Evolutionary conservation across 2,329 filamentous ascomycete genomes (phyloP), one percentile per base, ranked within the genome.

Genomic region (Claviceps cyperi): DNA sequence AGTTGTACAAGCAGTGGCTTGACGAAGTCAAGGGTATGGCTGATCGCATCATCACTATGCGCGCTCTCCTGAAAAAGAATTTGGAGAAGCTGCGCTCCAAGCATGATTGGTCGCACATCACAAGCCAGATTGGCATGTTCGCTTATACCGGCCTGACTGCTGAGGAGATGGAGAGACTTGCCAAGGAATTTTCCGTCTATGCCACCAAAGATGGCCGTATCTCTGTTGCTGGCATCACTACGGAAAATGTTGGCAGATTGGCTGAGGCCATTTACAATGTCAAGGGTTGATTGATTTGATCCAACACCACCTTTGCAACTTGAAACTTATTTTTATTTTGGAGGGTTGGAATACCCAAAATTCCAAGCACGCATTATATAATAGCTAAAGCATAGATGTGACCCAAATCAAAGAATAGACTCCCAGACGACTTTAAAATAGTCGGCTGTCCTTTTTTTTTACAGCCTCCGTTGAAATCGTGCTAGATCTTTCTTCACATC

Each of bases 81-180:
- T 82, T 98, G 50, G 87, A 96, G 80, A 83, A 86, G 70, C 81
- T 96, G 55, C 91, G 91, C 66, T 92, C 86, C 76, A 89, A 89
- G 78, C 88, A 94, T 71, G 87, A 97, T 76, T 98, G 92, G 92
- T 86, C 84, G 68, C 92, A 98, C 77, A 98, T 98, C 72, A 97
- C 92, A 59, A 90, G 78, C 71, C 88, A 94, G 80, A 98, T 98
- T 63, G 92, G 92, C 73, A 98, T 98, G 92, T 98, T 98, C 65
- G 91, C 92, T 60, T 98, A 94, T 78, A 98, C 92, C 48, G 92
- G 92, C 54, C 75, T 98, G 62, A 91, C 77, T 60, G 74, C 90
- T 50, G 83, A 91, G 71, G 86, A 96, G 74, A 96, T 97, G 87
- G 85, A 91, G 50, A 74, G 74, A 62, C 77, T 98, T 55, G 87